phyloP scores from a whole-genome alignment of 2,329 filamentous ascomycete genomes.

The Diaporthe sp. region DNA sequence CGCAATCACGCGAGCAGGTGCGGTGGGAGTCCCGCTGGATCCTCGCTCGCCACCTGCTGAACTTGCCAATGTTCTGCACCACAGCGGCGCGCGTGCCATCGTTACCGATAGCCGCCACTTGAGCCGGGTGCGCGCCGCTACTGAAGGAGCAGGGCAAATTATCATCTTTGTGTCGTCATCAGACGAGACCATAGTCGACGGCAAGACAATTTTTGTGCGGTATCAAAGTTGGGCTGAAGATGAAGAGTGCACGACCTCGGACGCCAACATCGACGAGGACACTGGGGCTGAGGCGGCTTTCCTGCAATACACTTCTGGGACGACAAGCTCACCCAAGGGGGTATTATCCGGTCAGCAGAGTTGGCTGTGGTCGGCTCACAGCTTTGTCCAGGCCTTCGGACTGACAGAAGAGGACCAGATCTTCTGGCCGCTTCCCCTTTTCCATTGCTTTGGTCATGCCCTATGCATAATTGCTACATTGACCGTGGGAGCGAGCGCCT shows the following conservation, averaged over 20 bases:
- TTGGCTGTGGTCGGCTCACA: slow-evolving; percentile 16
- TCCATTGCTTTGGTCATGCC: slow-evolving; percentile 5
- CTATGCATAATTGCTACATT: slow-evolving; percentile 13
- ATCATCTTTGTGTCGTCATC: not conserved
- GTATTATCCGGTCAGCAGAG: slow-evolving; percentile 3
- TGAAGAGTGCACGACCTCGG: not conserved
- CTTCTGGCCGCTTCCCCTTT: slow-evolving; percentile 21
- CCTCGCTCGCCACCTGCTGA: slow-evolving; percentile 5
- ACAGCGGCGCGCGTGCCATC: not conserved
- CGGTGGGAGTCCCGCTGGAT: slow-evolving; percentile 7
- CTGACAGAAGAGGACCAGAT: not conserved
- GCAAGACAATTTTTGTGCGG: not conserved
- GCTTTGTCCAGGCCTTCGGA: not conserved
- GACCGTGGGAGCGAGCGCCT: not conserved
- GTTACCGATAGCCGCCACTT: slow-evolving; percentile 19
- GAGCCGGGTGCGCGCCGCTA: not conserved
- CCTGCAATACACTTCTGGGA: slow-evolving; percentile 23
- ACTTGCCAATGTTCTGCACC: not conserved
- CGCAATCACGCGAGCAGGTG: slow-evolving; percentile 20
- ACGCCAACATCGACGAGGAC: not conserved
- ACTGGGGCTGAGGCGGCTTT: not conserved
- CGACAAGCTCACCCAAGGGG: slow-evolving; percentile 15
- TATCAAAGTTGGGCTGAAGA: slow-evolving; percentile 3
- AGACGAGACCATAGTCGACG: not conserved
- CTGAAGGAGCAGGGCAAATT: not conserved